phyloP scores from a whole-genome alignment of 441 rosid genomes.

The Eruca vesicaria region DNA sequence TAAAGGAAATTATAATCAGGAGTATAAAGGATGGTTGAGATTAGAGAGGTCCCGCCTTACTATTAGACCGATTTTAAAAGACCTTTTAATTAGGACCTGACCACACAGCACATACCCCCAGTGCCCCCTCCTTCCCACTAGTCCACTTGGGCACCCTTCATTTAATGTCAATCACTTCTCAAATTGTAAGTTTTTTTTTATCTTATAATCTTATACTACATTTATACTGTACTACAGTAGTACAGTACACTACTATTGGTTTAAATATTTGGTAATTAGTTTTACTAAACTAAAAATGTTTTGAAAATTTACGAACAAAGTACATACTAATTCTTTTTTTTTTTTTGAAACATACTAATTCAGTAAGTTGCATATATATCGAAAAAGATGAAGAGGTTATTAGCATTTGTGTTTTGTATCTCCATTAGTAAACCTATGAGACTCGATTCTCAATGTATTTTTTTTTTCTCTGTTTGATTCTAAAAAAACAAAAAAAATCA shows the following conservation, averaged over 20 bases:
- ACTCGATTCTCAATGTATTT: too few species aligned
- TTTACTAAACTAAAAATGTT: too few species aligned
- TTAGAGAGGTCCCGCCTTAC: slow-evolving; percentile 7
- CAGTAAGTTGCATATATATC: background rate
- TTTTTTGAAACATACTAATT: too few species aligned
- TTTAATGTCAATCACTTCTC: slow-evolving; percentile 18
- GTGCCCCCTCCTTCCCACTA: slow-evolving; percentile 21
- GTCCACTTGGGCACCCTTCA: slow-evolving; percentile 23
- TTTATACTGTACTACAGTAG: background rate
- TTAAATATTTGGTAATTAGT: background rate
- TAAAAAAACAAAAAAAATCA: too few species aligned
- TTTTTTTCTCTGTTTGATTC: too few species aligned
- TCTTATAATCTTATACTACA: background rate
- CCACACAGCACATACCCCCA: slow-evolving; percentile 16
- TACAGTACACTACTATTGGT: background rate
- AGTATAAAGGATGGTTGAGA: background rate
- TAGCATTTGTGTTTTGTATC: background rate
- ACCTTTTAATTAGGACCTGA: slow-evolving; percentile 9
- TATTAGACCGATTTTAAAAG: background rate
- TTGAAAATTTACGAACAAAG: background rate
- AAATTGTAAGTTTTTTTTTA: background rate
- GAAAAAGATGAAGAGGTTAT: background rate
- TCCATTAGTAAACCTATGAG: background rate
- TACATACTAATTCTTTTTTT: background rate
- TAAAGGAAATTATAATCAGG: background rate